phyloP scores from a whole-genome alignment of 192 early-diverging fungal species.

The Dimargaris verticillata region DNA sequence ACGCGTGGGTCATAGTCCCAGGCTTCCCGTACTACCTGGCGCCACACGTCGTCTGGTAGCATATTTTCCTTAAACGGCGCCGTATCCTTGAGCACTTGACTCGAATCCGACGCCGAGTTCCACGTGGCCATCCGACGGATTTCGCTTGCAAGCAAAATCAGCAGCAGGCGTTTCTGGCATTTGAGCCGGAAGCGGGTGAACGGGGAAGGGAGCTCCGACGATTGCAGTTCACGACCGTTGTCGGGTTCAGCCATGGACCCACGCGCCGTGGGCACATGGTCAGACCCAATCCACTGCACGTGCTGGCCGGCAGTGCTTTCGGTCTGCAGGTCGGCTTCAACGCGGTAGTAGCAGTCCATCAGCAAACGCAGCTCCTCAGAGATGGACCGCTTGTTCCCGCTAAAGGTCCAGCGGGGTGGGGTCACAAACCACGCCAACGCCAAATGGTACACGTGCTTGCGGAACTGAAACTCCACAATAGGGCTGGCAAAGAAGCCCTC shows the following conservation, averaged over 20 bases:
- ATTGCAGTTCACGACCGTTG: not conserved
- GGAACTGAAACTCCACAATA: slow-evolving; percentile 44
- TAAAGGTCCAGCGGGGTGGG: slow-evolving; percentile 65
- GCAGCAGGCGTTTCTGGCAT: slow-evolving; percentile 39
- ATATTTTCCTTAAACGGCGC: slow-evolving; percentile 15
- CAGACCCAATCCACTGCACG: slow-evolving; percentile 9
- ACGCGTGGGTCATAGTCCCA: slow-evolving; percentile 81
- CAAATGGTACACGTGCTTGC: slow-evolving; percentile 42
- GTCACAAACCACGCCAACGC: slow-evolving; percentile 74
- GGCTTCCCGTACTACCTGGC: slow-evolving; percentile 50
- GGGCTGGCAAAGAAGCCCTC: slow-evolving; percentile 47
- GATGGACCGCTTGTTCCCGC: slow-evolving; percentile 45
- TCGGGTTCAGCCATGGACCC: not conserved
- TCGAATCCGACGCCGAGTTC: slow-evolving; percentile 53
- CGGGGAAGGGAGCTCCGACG: not conserved
- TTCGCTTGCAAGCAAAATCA: slow-evolving; percentile 81
- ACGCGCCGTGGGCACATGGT: not conserved
- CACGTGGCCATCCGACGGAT: slow-evolving; percentile 67
- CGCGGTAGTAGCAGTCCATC: slow-evolving; percentile 39
- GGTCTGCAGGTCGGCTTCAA: slow-evolving; percentile 38
- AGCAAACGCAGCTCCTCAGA: slow-evolving; percentile 46
- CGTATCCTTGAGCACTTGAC: slow-evolving; percentile 20
- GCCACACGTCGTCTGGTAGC: slow-evolving; percentile 53
- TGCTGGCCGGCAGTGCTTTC: not conserved
- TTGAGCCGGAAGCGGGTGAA: slow-evolving; percentile 19